Evolutionary conservation across 2,329 filamentous ascomycete species (phyloP).

Genomic region (Bertia moriformis): DNA sequence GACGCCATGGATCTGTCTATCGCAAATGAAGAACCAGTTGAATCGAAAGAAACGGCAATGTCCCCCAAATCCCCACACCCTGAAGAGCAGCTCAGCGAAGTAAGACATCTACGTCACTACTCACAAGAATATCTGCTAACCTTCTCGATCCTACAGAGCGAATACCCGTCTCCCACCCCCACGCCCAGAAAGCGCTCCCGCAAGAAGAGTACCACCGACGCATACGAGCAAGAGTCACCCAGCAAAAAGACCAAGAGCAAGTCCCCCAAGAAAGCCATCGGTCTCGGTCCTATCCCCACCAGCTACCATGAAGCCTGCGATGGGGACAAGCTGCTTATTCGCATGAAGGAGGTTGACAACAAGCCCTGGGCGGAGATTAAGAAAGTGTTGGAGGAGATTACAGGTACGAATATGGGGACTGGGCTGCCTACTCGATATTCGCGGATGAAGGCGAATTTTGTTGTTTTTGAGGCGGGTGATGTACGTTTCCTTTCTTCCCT

Average conservation of each 20-base stretch:
- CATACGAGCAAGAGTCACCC: not conserved
- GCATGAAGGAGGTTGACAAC: not conserved
- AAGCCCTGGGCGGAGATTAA: not conserved
- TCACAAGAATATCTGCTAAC: too few relatives aligned
- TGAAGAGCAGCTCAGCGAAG: too few relatives aligned
- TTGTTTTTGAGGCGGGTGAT: constrained; percentile 17
- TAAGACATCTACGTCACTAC: too few relatives aligned
- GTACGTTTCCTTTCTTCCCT: constrained; percentile 13
- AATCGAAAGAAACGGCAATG: too few relatives aligned
- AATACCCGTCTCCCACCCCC: too few relatives aligned
- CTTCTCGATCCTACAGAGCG: too few relatives aligned
- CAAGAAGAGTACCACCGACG: not conserved
- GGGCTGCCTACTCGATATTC: constrained; percentile 22
- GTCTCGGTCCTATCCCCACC: not conserved
- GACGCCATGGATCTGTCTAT: too few relatives aligned
- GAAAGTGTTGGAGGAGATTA: constrained; percentile 5
- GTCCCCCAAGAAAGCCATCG: not conserved
- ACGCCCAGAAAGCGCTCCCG: not conserved
- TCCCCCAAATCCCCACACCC: too few relatives aligned
- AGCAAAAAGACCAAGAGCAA: not conserved
- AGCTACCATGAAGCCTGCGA: not conserved
- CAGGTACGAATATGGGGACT: constrained; percentile 13
- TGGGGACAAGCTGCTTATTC: not conserved
- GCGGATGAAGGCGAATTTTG: constrained; percentile 21
- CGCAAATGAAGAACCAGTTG: too few relatives aligned